phyloP scores from a whole-genome alignment of 2,329 filamentous ascomycete species.

The Hypoxylon sp. region DNA sequence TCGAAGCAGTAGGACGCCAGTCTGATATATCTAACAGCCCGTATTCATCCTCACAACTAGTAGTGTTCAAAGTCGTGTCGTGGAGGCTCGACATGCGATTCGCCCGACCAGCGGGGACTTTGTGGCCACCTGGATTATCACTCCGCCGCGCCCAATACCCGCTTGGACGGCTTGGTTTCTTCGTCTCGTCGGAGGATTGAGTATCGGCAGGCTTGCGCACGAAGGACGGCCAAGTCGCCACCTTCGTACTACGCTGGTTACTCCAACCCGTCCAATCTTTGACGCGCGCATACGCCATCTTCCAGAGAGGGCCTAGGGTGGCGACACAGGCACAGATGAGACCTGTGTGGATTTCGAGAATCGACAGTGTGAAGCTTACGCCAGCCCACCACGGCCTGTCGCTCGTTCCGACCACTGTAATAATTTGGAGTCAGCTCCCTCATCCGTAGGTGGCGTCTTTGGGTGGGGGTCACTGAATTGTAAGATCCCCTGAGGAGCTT shows the following conservation, averaged over 20 bases:
- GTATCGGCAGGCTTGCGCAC: constrained; percentile 29
- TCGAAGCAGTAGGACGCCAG: constrained; percentile 9
- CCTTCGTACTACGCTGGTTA: constrained; percentile 13
- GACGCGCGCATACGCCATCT: constrained; percentile 33
- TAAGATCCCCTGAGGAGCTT: not conserved
- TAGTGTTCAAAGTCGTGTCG: constrained; percentile 18
- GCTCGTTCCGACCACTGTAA: constrained; percentile 30
- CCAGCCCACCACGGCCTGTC: constrained; percentile 48
- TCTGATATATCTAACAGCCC: constrained; percentile 29
- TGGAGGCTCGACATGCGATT: not conserved
- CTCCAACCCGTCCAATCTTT: constrained; percentile 35
- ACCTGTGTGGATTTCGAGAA: constrained; percentile 48
- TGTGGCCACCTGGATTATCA: not conserved
- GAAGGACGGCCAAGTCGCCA: constrained; percentile 37
- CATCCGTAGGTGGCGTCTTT: not conserved
- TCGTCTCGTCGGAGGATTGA: constrained; percentile 23
- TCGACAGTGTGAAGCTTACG: constrained; percentile 46
- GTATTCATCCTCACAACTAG: constrained; percentile 36
- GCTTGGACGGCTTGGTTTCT: constrained; percentile 19
- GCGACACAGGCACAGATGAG: constrained; percentile 48
- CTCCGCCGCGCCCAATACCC: constrained; percentile 14
- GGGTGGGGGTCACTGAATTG: not conserved
- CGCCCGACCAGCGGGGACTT: constrained; percentile 21
- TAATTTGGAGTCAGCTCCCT: constrained; percentile 15
- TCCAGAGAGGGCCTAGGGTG: constrained; percentile 44